Evolutionary conservation across 2,329 filamentous ascomycete genomes (phyloP).

Genomic region (Microcyclosporella mali): DNA sequence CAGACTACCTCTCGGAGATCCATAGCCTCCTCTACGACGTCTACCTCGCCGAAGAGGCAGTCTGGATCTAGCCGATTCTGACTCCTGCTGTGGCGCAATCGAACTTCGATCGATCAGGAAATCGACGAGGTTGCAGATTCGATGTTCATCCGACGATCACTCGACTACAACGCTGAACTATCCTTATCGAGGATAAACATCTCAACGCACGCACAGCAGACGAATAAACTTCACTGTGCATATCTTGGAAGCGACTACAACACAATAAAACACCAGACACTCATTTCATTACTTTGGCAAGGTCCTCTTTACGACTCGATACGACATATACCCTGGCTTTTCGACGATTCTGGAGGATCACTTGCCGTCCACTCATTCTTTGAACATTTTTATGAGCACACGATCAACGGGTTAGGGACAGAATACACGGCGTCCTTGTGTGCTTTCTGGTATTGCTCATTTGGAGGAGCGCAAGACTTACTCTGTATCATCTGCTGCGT

Average conservation of each 20-base stretch:
- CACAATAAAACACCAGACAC: not conserved
- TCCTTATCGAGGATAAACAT: slow-evolving; percentile 3
- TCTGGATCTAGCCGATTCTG: slow-evolving; percentile 20
- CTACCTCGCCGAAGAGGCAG: slow-evolving; percentile 24
- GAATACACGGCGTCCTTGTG: not conserved
- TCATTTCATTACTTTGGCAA: slow-evolving; percentile 19
- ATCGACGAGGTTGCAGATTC: slow-evolving; percentile 26
- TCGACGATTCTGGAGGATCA: slow-evolving; percentile 10
- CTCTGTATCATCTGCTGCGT: no score
- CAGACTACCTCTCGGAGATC: slow-evolving; percentile 81
- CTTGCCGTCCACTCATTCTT: slow-evolving; percentile 27
- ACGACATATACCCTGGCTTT: not conserved
- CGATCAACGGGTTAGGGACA: not conserved
- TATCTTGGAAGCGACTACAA: slow-evolving; percentile 1
- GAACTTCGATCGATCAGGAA: slow-evolving; percentile 21
- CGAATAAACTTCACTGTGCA: slow-evolving; percentile 4
- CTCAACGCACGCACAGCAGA: slow-evolving; percentile 6
- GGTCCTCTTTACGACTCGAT: slow-evolving; percentile 10
- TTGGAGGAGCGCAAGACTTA: no score
- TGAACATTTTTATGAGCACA: not conserved
- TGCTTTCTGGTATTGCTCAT: not conserved
- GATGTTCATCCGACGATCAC: slow-evolving; percentile 5
- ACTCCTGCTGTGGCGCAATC: slow-evolving; percentile 20
- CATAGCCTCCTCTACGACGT: slow-evolving; percentile 56
- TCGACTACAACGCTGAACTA: not conserved